Evolutionary conservation across 2,329 filamentous ascomycete species (phyloP).

Genomic region (Hypomyces rosellus): DNA sequence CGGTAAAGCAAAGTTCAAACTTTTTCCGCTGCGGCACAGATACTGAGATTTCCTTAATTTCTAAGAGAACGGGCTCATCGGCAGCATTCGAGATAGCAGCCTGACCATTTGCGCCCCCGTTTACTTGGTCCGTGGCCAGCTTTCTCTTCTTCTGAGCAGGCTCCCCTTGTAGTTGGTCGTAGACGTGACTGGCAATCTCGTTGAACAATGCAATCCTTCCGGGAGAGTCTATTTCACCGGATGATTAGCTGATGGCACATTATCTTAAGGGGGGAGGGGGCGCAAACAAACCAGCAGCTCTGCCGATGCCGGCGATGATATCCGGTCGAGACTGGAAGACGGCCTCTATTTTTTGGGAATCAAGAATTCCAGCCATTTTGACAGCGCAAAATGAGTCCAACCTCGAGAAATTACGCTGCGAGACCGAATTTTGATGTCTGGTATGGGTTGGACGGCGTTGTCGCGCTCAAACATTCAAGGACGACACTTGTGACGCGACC

Average conservation of each 20-base stretch:
- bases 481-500: neutral
- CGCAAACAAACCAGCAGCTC: constrained; percentile 43
- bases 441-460: neutral
- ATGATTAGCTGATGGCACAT: neutral
- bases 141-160: constrained; percentile 48
- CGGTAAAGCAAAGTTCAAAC: constrained; percentile 57
- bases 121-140: constrained; percentile 36
- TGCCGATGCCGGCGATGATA: constrained; percentile 47
- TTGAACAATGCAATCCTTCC: constrained; percentile 49
- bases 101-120: constrained; percentile 15
- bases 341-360: constrained; percentile 42
- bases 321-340: constrained; percentile 53
- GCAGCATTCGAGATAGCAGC: constrained; percentile 32
- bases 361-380: constrained; percentile 39
- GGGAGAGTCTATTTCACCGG: constrained; percentile 38
- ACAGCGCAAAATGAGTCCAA: neutral
- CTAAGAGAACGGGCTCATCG: constrained; percentile 48
- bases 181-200: constrained; percentile 45
- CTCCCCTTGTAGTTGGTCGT: constrained; percentile 38
- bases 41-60: constrained; percentile 61
- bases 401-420: neutral
- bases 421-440: neutral
- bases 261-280: neutral
- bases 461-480: neutral
- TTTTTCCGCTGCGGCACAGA: constrained; percentile 63